Percentiles rank a stretch among this genome's conserved stretches.
Evolutionary conservation across 2,329 filamentous ascomycete genomes (phyloP).

Genomic region (Aspergillus piperis): DNA sequence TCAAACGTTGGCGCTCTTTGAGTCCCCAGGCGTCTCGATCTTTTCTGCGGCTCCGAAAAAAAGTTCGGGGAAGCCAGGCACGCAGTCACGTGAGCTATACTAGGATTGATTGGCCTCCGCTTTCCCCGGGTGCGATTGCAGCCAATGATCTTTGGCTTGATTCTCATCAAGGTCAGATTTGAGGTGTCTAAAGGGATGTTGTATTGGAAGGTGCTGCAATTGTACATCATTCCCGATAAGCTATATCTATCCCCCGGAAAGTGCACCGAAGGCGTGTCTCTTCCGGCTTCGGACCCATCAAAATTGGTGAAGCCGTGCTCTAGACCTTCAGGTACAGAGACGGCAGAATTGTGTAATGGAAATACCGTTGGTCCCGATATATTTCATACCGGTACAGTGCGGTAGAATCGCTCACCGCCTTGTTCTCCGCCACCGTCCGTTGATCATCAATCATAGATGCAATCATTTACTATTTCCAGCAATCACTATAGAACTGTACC

Average conservation of each 20-base stretch:
- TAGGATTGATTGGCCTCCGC: slow-evolving; percentile 21
- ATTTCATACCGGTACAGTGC: slow-evolving; percentile 6
- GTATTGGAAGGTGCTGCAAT: neutral
- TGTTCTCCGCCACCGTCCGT: slow-evolving; percentile 7
- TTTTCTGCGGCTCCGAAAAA: slow-evolving; percentile 34
- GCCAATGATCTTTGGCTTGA: neutral
- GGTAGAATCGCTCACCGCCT: slow-evolving; percentile 12
- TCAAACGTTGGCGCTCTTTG: slow-evolving; percentile 24
- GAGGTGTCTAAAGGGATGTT: neutral
- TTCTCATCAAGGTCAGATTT: neutral
- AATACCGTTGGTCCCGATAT: neutral
- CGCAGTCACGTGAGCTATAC: slow-evolving; percentile 31
- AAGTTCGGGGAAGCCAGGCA: slow-evolving; percentile 43
- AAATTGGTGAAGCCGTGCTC: neutral
- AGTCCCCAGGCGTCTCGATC: slow-evolving; percentile 25
- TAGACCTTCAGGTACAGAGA: neutral
- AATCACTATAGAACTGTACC: neutral
- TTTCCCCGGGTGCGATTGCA: neutral
- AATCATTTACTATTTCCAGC: neutral
- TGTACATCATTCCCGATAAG: neutral
- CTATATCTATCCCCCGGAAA: no score
- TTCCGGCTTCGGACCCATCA: neutral
- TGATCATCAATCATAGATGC: neutral
- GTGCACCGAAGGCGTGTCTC: neutral
- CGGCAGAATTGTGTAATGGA: neutral